A percentile compares a stretch with the other conserved stretches of the same genome.
phyloP scores from a whole-genome alignment of 139 green algal species.

The Chlamydomonas asymmetrica region DNA sequence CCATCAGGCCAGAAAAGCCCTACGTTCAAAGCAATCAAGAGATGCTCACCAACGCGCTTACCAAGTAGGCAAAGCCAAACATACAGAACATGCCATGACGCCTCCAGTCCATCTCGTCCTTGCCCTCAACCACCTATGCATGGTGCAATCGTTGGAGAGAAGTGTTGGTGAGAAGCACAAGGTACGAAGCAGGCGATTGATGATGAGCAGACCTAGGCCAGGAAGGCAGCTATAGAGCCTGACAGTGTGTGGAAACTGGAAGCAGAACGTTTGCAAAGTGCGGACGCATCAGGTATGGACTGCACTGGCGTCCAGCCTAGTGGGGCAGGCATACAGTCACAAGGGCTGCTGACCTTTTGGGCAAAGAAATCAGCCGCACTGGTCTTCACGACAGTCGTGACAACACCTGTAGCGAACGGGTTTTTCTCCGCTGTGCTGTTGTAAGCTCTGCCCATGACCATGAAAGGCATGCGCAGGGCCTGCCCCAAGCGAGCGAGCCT shows the following conservation, averaged over 20 bases:
- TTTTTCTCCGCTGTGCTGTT: constrained; percentile 56
- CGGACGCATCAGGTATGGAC: neutral
- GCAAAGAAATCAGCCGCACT: constrained; percentile 85
- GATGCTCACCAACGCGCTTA: constrained; percentile 1
- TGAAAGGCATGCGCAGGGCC: no score
- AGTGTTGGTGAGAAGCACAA: no score
- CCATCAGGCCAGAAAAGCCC: neutral
- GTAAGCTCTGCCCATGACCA: constrained; percentile 49
- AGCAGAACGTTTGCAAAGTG: neutral
- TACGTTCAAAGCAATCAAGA: neutral
- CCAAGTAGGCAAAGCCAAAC: constrained; percentile 86
- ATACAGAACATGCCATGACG: constrained; percentile 73
- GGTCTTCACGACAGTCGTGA: constrained; percentile 87
- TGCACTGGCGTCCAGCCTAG: neutral
- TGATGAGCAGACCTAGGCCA: neutral
- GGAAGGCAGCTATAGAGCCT: neutral
- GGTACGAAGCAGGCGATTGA: neutral
- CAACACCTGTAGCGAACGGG: constrained; percentile 71
- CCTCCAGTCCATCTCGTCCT: constrained; percentile 76
- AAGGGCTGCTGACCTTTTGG: constrained; percentile 91
- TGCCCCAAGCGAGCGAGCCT: no score
- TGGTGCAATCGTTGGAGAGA: no score
- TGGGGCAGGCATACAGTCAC: no score
- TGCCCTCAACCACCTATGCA: constrained; percentile 78
- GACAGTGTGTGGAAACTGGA: neutral